These are phyloP conservation scores for Suhomyces faveliae DNA, from an alignment of 805 yeast species.

Conservation along the genomic window DNA sequence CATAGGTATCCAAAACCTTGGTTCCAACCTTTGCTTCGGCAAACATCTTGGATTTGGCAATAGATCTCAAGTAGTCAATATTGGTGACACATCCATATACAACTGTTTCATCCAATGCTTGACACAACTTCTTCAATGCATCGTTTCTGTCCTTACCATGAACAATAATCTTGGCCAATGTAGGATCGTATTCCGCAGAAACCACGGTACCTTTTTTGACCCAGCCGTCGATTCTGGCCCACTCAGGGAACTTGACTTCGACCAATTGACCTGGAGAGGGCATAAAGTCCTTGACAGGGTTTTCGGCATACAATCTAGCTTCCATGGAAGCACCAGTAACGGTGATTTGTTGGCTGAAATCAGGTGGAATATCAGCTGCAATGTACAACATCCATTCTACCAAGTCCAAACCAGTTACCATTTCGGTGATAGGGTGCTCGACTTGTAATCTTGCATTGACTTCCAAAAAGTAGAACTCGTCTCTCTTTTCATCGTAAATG, in stretches of 20 bases:
- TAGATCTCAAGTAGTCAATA: slow-evolving; percentile 82
- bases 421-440: slow-evolving; percentile 96
- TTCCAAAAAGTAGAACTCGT: slow-evolving; percentile 91
- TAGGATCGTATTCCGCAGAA: slow-evolving; percentile 94
- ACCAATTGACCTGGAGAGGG: slow-evolving; percentile 96
- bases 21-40: slow-evolving; percentile 81
- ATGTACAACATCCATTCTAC: slow-evolving; percentile 96
- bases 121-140: slow-evolving; percentile 71
- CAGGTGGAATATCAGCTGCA: slow-evolving; percentile 88
- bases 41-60: slow-evolving; percentile 83
- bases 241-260: slow-evolving; percentile 78
- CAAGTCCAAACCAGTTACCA: slow-evolving; percentile 90
- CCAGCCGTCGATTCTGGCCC: slow-evolving; percentile 97
- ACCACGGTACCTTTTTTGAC: slow-evolving; percentile 81
- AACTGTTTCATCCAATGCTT: slow-evolving; percentile 82
- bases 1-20: slow-evolving; percentile 78
- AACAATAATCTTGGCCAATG: slow-evolving; percentile 93
- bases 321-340: slow-evolving; percentile 92
- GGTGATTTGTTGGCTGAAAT: slow-evolving; percentile 56
- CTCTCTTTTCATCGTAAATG: slow-evolving; percentile 81
- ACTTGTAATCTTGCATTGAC: slow-evolving; percentile 97
- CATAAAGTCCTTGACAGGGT: slow-evolving; percentile 90
- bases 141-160: slow-evolving; percentile 88
- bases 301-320: slow-evolving; percentile 94
- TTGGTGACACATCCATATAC: slow-evolving; percentile 88